Base-by-base conservation (phyloP, 83 land plant genomes). In the Thuja plicata region DNA sequence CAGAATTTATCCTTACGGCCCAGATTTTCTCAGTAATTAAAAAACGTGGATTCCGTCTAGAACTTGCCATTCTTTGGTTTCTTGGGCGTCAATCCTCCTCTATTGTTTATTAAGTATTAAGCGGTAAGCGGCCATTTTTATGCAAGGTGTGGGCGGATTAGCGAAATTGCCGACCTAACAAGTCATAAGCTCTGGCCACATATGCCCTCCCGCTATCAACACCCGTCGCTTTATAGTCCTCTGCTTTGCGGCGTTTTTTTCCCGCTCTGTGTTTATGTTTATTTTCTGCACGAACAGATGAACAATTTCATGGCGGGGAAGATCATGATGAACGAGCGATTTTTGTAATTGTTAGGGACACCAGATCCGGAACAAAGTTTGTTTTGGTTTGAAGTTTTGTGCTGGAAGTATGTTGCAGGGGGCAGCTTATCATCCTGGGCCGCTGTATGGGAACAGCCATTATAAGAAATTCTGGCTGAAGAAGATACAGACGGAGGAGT, bases 381-480 rank as follows among this genome's bases (percentile, higher is more conserved):
- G 54, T 3, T 82, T 45, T n/a, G 13, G 15, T 46, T 43, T 5
- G 45, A 43, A 43, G 3, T 43, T 5, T 5, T 82, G 8, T 10
- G 19, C 24, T 2, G 40, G 41, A 21, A 35, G 8, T 37, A 87
- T 87, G 88, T 40, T 66, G 73, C 88, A 62, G 73, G 88, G 88
- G 17, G 88, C 88, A 34, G 87, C 87, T 10, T 87, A 40, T 16
- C 27, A 74, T 38, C 17, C 88, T 43, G 50, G 52, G 60, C 88
- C 71, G 74, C 5, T 87, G 21, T 66, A 60, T 32, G 88, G 88
- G 8, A 74, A 87, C 76, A 60, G 50, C 88, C 88, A 87, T n/a
- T 70, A 40, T 34, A 87, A 87, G 88, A 87, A 87, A n/a, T 87
- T 87, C 57, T 87, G 88, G 88, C 27, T 87, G 88, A 87, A 87